Percentiles rank a stretch among this genome's conserved stretches.
phyloP scores from a whole-genome alignment of 2,329 filamentous ascomycete species.

The Tolypocladium sp. region DNA sequence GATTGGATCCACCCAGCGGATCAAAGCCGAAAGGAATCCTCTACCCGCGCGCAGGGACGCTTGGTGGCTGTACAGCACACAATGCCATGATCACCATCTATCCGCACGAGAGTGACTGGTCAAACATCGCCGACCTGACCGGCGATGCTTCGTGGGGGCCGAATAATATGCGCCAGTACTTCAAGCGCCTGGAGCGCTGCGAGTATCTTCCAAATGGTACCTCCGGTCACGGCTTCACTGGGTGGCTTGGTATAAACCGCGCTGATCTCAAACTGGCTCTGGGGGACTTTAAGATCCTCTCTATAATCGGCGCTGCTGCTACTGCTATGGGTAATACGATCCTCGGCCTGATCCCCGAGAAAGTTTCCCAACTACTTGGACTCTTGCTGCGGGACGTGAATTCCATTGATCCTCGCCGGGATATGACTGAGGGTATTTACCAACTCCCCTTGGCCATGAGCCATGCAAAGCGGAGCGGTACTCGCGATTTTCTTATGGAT shows the following conservation, averaged over 20 bases:
- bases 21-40: conserved; percentile 42
- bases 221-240: conserved; percentile 44
- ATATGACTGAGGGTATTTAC: not conserved
- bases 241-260: conserved; percentile 44
- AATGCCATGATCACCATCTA: conserved; percentile 45
- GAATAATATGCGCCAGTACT: conserved; percentile 49
- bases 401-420: not conserved
- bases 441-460: not conserved
- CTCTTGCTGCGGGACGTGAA: not conserved
- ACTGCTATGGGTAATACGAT: not conserved
- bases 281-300: conserved; percentile 28
- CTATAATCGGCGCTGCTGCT: conserved; percentile 30
- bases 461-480: not conserved
- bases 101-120: conserved; percentile 24
- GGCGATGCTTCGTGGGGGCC: conserved; percentile 46
- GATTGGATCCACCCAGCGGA: conserved; percentile 40
- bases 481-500: conserved; percentile 22
- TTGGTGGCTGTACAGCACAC: conserved; percentile 49
- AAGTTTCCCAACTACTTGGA: no score
- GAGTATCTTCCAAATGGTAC: conserved; percentile 33
- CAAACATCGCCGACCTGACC: conserved; percentile 39
- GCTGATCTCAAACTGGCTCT: conserved; percentile 40
- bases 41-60: conserved; percentile 47
- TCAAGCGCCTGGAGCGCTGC: conserved; percentile 42
- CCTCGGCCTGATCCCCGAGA: not conserved